Conservation (phyloP, 257 asterid species). For the Fraxinus quadrangulata region DNA sequence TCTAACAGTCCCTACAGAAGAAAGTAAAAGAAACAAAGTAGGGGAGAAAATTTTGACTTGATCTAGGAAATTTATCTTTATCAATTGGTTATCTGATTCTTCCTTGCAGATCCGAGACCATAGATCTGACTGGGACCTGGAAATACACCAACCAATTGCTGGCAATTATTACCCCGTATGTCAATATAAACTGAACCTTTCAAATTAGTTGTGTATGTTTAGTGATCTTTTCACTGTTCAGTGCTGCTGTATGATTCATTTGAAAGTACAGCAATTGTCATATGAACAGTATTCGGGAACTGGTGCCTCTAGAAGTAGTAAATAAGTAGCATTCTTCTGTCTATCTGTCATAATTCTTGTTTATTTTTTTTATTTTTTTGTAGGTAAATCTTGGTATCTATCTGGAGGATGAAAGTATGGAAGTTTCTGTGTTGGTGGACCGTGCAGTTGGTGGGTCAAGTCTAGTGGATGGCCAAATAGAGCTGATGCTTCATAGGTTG, state of each 20-base stretch:
- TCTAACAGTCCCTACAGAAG: background rate
- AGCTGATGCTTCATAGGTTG: conserved; percentile 76
- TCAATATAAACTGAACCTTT: conserved; percentile 26
- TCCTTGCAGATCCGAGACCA: conserved; percentile 57
- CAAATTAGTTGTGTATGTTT: conserved; percentile 21
- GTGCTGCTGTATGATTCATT: conserved; percentile 19
- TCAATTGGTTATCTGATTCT: conserved; percentile 17
- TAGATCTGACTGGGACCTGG: conserved; percentile 77
- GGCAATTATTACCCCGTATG: conserved; percentile 86
- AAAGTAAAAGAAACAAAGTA: background rate
- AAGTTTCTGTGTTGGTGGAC: conserved; percentile 78
- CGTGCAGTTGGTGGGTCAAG: conserved; percentile 84
- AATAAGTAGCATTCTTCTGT: conserved; percentile 12
- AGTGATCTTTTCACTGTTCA: conserved; percentile 9
- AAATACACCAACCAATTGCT: conserved; percentile 66
- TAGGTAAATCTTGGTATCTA: conserved; percentile 80
- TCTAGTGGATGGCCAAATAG: conserved; percentile 77
- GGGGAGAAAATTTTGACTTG: conserved; percentile 12
- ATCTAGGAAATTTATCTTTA: conserved; percentile 1
- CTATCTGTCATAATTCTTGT: background rate
- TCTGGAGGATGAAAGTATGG: conserved; percentile 61
- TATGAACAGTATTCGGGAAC: conserved; percentile 2
- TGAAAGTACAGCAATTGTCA: conserved; percentile 8
- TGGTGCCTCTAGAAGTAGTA: conserved; percentile 4
- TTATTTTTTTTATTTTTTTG: background rate